phyloP scores from a whole-genome alignment of 2,329 filamentous ascomycete genomes.

The Aspergillus spinulosporus region DNA sequence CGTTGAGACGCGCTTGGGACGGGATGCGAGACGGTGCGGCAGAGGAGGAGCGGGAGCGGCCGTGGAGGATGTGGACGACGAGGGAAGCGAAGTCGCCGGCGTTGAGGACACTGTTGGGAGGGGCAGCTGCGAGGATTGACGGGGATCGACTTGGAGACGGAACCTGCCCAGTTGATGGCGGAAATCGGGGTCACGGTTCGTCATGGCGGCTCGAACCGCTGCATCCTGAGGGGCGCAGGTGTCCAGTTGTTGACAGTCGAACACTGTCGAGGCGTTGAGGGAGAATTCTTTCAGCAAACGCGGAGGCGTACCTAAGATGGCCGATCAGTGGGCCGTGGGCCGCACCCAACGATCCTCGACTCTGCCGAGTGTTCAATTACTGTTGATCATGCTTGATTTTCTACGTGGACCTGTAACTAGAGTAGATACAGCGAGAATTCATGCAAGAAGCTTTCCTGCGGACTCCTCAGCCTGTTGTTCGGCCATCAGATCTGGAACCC shows the following conservation, averaged over 20 bases:
- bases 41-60: conserved; percentile 2
- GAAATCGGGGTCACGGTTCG: conserved; percentile 26
- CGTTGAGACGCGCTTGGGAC: conserved; percentile 41
- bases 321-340: neutral
- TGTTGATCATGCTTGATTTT: too few relatives aligned
- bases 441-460: too few relatives aligned
- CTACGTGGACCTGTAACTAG: too few relatives aligned
- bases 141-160: conserved; percentile 20
- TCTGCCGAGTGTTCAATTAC: too few relatives aligned
- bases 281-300: neutral
- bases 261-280: neutral
- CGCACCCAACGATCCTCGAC: neutral
- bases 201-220: conserved; percentile 34
- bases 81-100: conserved; percentile 4
- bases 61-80: neutral
- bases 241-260: neutral
- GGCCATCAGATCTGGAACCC: neutral
- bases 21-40: conserved; percentile 15
- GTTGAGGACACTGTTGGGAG: conserved; percentile 7
- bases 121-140: conserved; percentile 11
- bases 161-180: conserved; percentile 27
- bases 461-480: too few relatives aligned
- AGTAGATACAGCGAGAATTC: too few relatives aligned
- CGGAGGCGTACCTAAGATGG: neutral
- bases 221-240: conserved; percentile 21